Percentiles rank a stretch among this genome's conserved stretches.
phyloP scores from a whole-genome alignment of 2,329 filamentous ascomycete genomes.

The Rutstroemia sp. region DNA sequence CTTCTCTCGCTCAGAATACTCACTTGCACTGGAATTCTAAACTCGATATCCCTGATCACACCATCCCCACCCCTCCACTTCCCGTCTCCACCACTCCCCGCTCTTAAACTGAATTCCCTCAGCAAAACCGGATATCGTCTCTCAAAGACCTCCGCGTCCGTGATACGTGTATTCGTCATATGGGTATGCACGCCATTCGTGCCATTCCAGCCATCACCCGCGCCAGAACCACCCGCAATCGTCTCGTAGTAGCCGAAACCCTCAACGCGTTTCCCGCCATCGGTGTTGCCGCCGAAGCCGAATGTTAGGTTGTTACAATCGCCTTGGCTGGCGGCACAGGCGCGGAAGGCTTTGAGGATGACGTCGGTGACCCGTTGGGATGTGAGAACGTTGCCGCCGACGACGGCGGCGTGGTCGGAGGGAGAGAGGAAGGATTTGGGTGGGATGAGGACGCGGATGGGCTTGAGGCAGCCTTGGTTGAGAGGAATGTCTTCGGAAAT shows the following conservation, averaged over 20 bases:
- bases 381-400: slow-evolving; percentile 77
- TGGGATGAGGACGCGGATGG: slow-evolving; percentile 68
- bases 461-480: slow-evolving; percentile 77
- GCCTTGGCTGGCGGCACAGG: slow-evolving; percentile 72
- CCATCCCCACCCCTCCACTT: slow-evolving; percentile 65
- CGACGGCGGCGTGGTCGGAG: slow-evolving; percentile 69
- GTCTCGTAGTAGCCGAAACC: slow-evolving; percentile 88
- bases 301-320: slow-evolving; percentile 83
- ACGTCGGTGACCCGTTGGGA: slow-evolving; percentile 77
- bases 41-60: slow-evolving; percentile 72
- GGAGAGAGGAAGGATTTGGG: slow-evolving; percentile 67
- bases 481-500: slow-evolving; percentile 77
- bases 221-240: slow-evolving; percentile 70
- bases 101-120: slow-evolving; percentile 57
- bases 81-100: slow-evolving; percentile 55
- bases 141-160: slow-evolving; percentile 72
- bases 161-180: slow-evolving; percentile 81
- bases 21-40: slow-evolving; percentile 68
- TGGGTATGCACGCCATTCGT: slow-evolving; percentile 69
- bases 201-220: slow-evolving; percentile 65
- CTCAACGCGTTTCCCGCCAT: slow-evolving; percentile 50
- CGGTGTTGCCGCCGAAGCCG: slow-evolving; percentile 64
- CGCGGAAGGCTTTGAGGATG: slow-evolving; percentile 71
- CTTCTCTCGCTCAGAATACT: slow-evolving; percentile 72
- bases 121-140: slow-evolving; percentile 67